These are phyloP conservation scores for Nakazawaea peltata DNA, from an alignment of 805 yeast species.

Conservation along the genomic window DNA sequence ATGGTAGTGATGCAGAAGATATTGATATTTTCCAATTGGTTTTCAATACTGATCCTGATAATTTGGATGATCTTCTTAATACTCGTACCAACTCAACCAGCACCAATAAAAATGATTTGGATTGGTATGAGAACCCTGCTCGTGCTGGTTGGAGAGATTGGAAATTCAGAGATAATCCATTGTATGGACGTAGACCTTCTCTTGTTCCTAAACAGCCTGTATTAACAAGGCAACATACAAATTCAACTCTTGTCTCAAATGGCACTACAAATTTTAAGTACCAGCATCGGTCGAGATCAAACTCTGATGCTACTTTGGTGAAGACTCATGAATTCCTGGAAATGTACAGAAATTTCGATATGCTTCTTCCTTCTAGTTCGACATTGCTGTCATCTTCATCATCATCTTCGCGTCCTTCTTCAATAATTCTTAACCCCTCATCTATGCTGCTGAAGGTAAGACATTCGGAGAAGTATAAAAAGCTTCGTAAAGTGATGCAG, in stretches of 20 bases:
- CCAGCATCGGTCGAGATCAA: conserved; percentile 6
- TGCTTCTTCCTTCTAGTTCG: neutral
- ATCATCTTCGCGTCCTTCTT: too few species aligned
- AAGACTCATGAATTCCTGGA: conserved; percentile 4
- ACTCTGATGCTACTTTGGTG: conserved; percentile 8
- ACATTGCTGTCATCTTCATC: too few species aligned
- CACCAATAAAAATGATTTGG: conserved; percentile 2
- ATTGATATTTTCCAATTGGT: conserved; percentile 9
- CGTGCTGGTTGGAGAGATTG: conserved; percentile 88
- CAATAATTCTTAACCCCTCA: too few species aligned
- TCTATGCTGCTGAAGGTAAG: neutral
- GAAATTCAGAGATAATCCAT: conserved; percentile 69
- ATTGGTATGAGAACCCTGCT: conserved; percentile 23
- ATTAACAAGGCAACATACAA: conserved; percentile 16
- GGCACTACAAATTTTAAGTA: conserved; percentile 2
- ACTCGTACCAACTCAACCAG: too few species aligned
- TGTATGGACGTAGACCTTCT: conserved; percentile 34
- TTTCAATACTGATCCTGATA: conserved; percentile 5
- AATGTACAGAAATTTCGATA: conserved; percentile 4
- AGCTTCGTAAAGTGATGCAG: neutral
- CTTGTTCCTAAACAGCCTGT: conserved; percentile 1
- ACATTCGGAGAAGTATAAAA: neutral
- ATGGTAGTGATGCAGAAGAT: conserved; percentile 10
- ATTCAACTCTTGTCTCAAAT: conserved; percentile 14
- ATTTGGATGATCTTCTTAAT: conserved; percentile 6